Evolutionary conservation across 176 grass and related monocot species (phyloP).

Genomic region (Phyllostachys edulis): DNA sequence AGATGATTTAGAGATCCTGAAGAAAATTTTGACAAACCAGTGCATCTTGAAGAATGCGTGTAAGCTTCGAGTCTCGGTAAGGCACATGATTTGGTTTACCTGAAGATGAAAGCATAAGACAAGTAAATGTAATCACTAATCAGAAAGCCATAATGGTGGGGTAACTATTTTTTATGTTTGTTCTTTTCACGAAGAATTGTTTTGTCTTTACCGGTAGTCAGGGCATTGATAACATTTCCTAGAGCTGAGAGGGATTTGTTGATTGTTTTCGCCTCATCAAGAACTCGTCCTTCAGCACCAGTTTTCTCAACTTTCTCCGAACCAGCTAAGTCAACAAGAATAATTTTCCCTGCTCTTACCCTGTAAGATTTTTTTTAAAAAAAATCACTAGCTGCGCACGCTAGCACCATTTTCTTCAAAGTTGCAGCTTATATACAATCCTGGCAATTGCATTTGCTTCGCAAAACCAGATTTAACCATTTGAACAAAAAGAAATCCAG

Average conservation of each 20-base stretch:
- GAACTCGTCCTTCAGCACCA: constrained; percentile 73
- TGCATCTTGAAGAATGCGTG: constrained; percentile 92
- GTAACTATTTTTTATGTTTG: constrained; percentile 4
- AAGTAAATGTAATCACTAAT: constrained; percentile 17
- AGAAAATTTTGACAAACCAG: constrained; percentile 57
- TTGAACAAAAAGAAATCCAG: background rate
- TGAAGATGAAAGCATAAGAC: constrained; percentile 35
- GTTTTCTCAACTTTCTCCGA: constrained; percentile 93
- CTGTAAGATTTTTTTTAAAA: constrained; percentile 30
- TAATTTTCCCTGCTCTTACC: constrained; percentile 67
- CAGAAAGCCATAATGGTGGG: background rate
- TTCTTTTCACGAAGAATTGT: background rate
- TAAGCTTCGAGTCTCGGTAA: constrained; percentile 87
- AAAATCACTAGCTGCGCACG: constrained; percentile 10
- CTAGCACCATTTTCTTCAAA: background rate
- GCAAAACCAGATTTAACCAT: background rate
- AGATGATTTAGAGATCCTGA: background rate
- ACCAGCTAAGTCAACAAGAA: constrained; percentile 91
- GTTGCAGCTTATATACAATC: background rate
- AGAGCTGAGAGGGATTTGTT: constrained; percentile 90
- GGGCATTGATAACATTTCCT: constrained; percentile 90
- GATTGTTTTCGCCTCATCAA: constrained; percentile 90
- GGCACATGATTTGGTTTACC: constrained; percentile 85
- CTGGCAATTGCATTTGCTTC: constrained; percentile 3
- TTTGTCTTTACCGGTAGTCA: constrained; percentile 63